phyloP scores from a whole-genome alignment of 805 yeast genomes.

The Lachancea fermentati region DNA sequence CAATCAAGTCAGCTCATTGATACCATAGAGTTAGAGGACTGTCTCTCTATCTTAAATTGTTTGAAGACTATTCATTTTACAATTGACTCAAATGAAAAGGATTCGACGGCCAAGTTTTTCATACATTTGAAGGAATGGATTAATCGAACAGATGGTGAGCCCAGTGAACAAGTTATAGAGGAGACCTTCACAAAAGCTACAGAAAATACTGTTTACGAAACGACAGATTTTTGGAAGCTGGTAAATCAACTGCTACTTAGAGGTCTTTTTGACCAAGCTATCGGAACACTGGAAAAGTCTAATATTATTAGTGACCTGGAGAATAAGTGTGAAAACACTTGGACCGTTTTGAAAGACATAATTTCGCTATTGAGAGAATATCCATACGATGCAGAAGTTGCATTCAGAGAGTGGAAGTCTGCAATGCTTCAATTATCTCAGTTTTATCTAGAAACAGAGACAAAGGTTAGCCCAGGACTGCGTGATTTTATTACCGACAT shows the following conservation, averaged over 20 bases:
- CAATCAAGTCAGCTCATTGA: constrained; percentile 28
- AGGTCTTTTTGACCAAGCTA: constrained; percentile 56
- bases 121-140: constrained; percentile 56
- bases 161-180: constrained; percentile 47
- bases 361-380: constrained; percentile 32
- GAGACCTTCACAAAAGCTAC: constrained; percentile 38
- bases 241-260: constrained; percentile 51
- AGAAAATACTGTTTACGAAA: constrained; percentile 37
- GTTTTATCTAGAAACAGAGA: constrained; percentile 21
- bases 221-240: constrained; percentile 55
- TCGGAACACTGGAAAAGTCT: constrained; percentile 30
- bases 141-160: constrained; percentile 63
- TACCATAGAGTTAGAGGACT: constrained; percentile 39
- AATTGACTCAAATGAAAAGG: constrained; percentile 13
- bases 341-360: constrained; percentile 31
- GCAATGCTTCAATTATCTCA: constrained; percentile 26
- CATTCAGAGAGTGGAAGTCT: constrained; percentile 37
- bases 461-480: constrained; percentile 21
- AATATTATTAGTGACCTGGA: constrained; percentile 16
- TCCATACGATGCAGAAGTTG: constrained; percentile 29
- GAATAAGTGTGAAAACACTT: constrained; percentile 20
- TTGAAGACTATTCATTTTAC: constrained; percentile 43
- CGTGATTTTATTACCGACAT: constrained; percentile 30
- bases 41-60: constrained; percentile 51
- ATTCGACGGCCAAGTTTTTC: constrained; percentile 11